Percentiles rank a stretch among this genome's conserved stretches.
Evolutionary conservation across 176 grass and related monocot genomes (phyloP).

Genomic region (Zea mays): Zm-B73-REFERENCE-NAM-5.0 NC_050103.1:166608501-166609000

Average conservation of each 20-base stretch:
- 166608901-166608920: not conserved
- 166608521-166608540: rapidly evolving
- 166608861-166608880: no score
- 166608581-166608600: constrained; percentile 33
- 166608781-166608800: constrained; percentile 50
- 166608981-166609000: not conserved
- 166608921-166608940: not conserved
- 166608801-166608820: constrained; percentile 54
- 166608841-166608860: not conserved
- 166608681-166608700: constrained; percentile 49
- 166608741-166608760: constrained; percentile 29
- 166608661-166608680: constrained; percentile 44
- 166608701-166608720: constrained; percentile 32
- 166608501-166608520: rapidly evolving
- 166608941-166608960: not conserved
- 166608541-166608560: not conserved
- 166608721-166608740: constrained; percentile 11
- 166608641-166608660: constrained; percentile 39
- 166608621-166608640: constrained; percentile 41
- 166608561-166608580: not conserved
- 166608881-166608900: no score
- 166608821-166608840: constrained; percentile 10
- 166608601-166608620: not conserved
- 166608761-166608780: constrained; percentile 36
- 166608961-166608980: not conserved